A percentile compares a stretch with the other conserved stretches of the same genome.
Evolutionary conservation across 1,284 basidiomycete genomes (phyloP).

Genomic region (Meripilus lineatus): DNA sequence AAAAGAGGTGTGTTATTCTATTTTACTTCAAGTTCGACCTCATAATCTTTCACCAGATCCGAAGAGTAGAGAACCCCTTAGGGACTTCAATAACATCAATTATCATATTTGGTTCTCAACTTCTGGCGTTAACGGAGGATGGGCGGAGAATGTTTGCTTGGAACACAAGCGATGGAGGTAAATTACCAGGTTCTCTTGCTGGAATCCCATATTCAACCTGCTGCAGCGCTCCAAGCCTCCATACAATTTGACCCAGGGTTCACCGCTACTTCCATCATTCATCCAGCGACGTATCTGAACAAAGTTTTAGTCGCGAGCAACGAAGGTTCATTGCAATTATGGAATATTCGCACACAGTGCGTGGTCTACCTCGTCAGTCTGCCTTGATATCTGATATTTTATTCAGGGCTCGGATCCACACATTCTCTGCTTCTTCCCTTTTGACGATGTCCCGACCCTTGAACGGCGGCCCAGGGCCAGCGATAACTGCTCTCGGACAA

Average conservation of each 20-base stretch:
- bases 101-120: conserved; percentile 74
- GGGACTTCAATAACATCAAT: conserved; percentile 55
- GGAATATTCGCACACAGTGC: conserved; percentile 87
- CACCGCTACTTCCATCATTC: conserved; percentile 79
- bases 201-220: neutral
- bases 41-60: no score
- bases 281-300: conserved; percentile 97
- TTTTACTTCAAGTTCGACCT: no score
- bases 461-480: conserved; percentile 34
- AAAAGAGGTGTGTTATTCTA: conserved; percentile 82
- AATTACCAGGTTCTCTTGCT: conserved; percentile 16
- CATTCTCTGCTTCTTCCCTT: conserved; percentile 49
- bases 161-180: conserved; percentile 64
- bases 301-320: conserved; percentile 86
- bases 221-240: conserved; percentile 50
- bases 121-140: conserved; percentile 78
- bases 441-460: conserved; percentile 37
- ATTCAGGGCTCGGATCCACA: conserved; percentile 61
- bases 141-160: conserved; percentile 81
- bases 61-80: conserved; percentile 58
- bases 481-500: conserved; percentile 80
- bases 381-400: neutral
- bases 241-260: conserved; percentile 79
- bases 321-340: conserved; percentile 86
- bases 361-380: conserved; percentile 23